phyloP scores from a whole-genome alignment of 306 rosid species.

The Fragaria nilgerrensis region DNA sequence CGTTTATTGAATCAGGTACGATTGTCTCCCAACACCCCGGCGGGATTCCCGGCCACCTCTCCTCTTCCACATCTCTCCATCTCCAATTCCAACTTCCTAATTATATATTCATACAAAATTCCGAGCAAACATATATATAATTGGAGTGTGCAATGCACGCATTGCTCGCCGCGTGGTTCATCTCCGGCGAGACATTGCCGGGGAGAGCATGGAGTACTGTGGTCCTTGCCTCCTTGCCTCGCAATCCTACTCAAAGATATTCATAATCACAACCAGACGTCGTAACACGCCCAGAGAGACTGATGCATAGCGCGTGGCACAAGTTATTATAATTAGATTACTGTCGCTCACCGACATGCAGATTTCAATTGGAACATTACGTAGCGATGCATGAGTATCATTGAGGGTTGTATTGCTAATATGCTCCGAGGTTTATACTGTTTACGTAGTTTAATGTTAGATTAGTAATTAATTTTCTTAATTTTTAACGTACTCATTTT shows the following conservation, averaged over 20 bases:
- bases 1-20: constrained; percentile 23
- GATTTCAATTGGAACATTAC: not conserved
- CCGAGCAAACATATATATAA: not conserved
- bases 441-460: not conserved
- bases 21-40: constrained; percentile 27
- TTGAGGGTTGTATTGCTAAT: not conserved
- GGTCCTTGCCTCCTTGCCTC: not conserved
- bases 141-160: not conserved
- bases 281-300: not conserved
- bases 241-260: not conserved
- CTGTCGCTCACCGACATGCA: constrained; percentile 11
- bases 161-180: not conserved
- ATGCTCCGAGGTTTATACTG: not conserved
- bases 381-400: not conserved
- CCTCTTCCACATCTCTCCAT: constrained; percentile 19
- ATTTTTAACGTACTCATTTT: not conserved
- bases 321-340: too few species aligned
- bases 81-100: not conserved
- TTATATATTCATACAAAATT: not conserved
- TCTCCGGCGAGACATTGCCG: not conserved
- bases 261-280: not conserved
- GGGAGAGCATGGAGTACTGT: not conserved
- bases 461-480: not conserved
- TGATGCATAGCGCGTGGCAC: constrained; percentile 1
- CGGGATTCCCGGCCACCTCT: constrained; percentile 51